Conservation (phyloP, 768 basidiomycete genomes). For the Gautieria morchelliformis region DNA sequence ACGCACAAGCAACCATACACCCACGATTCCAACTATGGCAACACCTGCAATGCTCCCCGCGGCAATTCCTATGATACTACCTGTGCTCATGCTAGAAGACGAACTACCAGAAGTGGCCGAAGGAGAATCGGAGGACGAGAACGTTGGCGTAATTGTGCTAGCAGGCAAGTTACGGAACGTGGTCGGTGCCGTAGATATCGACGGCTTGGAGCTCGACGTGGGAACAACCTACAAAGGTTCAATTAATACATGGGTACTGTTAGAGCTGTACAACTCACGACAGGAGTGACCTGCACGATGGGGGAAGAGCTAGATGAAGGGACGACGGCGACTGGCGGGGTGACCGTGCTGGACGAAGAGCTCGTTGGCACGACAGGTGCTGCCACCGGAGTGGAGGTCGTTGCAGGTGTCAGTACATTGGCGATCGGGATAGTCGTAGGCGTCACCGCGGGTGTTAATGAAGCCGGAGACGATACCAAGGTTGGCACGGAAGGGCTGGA, state of each 20-base stretch:
- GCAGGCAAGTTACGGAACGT: neutral
- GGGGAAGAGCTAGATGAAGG: neutral
- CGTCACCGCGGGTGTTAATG: neutral
- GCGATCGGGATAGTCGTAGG: neutral
- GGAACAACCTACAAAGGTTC: neutral
- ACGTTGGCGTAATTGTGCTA: neutral
- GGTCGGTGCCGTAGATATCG: neutral
- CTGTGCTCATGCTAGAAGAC: slow-evolving; percentile 12
- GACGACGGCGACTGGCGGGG: neutral
- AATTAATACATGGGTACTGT: neutral
- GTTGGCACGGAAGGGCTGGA: neutral
- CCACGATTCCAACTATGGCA: slow-evolving; percentile 21
- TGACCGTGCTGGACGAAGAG: slow-evolving; percentile 3
- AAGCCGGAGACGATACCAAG: neutral
- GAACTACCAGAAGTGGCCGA: slow-evolving; percentile 2
- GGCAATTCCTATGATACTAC: slow-evolving; percentile 25
- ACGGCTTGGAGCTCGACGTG: neutral
- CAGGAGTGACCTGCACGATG: neutral
- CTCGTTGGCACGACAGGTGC: neutral
- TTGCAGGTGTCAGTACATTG: neutral
- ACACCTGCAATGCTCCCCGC: slow-evolving; percentile 26
- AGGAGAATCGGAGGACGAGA: neutral
- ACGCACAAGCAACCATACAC: slow-evolving; percentile 29
- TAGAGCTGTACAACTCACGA: neutral
- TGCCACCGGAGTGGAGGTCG: neutral